Base-by-base conservation (phyloP, 2,329 filamentous ascomycete genomes). In the Xylaria hypoxylon region DNA sequence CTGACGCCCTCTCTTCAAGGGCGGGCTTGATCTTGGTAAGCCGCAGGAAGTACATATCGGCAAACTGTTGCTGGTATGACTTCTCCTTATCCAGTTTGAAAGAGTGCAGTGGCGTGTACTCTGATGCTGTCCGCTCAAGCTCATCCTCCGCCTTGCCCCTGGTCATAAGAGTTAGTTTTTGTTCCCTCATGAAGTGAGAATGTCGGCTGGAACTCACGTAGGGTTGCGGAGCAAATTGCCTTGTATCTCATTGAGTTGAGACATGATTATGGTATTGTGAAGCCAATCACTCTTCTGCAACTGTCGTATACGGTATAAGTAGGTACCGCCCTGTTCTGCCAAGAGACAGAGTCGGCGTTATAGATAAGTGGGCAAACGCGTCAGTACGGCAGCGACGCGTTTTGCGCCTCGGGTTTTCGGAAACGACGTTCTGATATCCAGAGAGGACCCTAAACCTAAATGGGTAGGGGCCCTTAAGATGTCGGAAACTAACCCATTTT, bases 41-140 rank as follows among this genome's bases (percentile, higher is more conserved):
- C 13, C 96, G 92, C 73, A 97, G 79, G 77, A 97, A 99, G 85
- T 99, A 99, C 88, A 98, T 95, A 80, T 99, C 96, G 69, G 92
- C 93, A 86, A 92, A 99, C 81, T 99, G 96, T 79, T 98, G 96
- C 78, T 94, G 86, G 79, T 98, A 99, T 61, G 94, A 91, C 68
- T 86, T 86, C 65, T 86, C 82, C 74, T 86, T 90, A 26, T 92
- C 86, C 10, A 98, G 87, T 55, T 83, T 82, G 79, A 94, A 98
- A 7, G 90, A 91, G 61, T 89, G 82, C 31, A 96, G 85, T 0
- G 95, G 89, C 63, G 88, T 90, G 83, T 97, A 98, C 62, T 77
- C 76, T 8, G 85, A 85, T 48, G 83, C 72, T 52, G 79, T 82
- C 62, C 90, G 89, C 55, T 87, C 81, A 24, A 86, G 79, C 15